Conservation (phyloP, 371 early-diverging fungal species). For the Mortierella sp. region DNA sequence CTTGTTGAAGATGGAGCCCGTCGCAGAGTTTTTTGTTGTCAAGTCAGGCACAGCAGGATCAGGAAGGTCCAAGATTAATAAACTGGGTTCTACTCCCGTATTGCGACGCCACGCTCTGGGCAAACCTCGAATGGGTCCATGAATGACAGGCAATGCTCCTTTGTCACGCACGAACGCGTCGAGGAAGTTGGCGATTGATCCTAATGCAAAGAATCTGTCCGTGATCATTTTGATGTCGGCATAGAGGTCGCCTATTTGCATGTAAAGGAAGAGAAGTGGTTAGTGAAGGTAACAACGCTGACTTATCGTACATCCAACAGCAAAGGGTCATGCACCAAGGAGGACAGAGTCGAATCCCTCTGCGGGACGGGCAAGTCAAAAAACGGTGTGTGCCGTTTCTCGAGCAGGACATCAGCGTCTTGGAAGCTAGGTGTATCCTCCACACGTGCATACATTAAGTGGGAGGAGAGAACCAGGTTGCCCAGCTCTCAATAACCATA, state of each 20-base stretch:
- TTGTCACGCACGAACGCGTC: constrained; percentile 17
- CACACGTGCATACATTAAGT: no score
- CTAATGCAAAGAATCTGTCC: constrained; percentile 15
- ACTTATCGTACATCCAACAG: no score
- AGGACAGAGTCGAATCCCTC: no score
- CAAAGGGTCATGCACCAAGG: no score
- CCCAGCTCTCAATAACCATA: no score
- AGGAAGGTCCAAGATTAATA: constrained; percentile 12
- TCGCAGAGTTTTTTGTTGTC: constrained; percentile 9
- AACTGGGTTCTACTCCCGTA: not conserved
- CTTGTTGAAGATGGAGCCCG: constrained; percentile 15
- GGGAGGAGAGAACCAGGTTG: no score
- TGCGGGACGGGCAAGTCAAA: no score
- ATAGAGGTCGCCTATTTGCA: constrained; percentile 18
- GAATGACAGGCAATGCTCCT: not conserved
- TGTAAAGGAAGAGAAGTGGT: not conserved
- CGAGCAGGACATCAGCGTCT: no score
- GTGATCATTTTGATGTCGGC: constrained; percentile 19
- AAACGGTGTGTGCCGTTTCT: no score
- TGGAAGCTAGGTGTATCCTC: no score
- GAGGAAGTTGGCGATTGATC: constrained; percentile 16
- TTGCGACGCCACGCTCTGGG: constrained; percentile 26
- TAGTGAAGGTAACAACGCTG: no score
- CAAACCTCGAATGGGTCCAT: constrained; percentile 13
- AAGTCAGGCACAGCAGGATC: not conserved